Conservation (phyloP, 495 filamentous ascomycete genomes). For the Podospora sp. region DNA sequence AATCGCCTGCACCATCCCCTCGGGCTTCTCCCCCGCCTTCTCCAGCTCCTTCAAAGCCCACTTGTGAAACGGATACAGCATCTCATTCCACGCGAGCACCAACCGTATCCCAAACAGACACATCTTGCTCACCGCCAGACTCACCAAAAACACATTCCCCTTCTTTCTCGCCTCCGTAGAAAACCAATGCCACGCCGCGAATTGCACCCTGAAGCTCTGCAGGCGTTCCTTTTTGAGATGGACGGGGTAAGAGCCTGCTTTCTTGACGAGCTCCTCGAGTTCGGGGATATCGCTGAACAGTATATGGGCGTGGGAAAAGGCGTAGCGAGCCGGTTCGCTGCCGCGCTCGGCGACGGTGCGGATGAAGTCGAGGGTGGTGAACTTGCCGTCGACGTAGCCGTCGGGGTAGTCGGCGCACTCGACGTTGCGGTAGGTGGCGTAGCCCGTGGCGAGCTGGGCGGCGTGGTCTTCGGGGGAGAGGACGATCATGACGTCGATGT, state of each 20-base stretch:
- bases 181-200: conserved; percentile 29
- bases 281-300: conserved; percentile 17
- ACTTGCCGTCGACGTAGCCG: conserved; percentile 33
- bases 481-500: conserved; percentile 31
- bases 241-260: conserved; percentile 17
- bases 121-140: conserved; percentile 26
- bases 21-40: conserved; percentile 21
- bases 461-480: conserved; percentile 26
- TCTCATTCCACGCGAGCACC: conserved; percentile 28
- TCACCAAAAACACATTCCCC: conserved; percentile 23
- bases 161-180: conserved; percentile 24
- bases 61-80: conserved; percentile 33
- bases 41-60: conserved; percentile 31
- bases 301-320: conserved; percentile 23
- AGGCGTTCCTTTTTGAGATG: conserved; percentile 21
- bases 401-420: conserved; percentile 22
- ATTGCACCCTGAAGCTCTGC: conserved; percentile 23
- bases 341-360: conserved; percentile 23
- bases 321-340: conserved; percentile 31
- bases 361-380: conserved; percentile 25
- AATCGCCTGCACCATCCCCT: conserved; percentile 24
- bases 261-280: neutral
- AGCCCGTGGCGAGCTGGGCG: conserved; percentile 8
- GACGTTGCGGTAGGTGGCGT: conserved; percentile 18
- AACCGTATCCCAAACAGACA: conserved; percentile 30